Conservation (phyloP, 805 yeast genomes). For the Komagataella pseudopastoris region DNA sequence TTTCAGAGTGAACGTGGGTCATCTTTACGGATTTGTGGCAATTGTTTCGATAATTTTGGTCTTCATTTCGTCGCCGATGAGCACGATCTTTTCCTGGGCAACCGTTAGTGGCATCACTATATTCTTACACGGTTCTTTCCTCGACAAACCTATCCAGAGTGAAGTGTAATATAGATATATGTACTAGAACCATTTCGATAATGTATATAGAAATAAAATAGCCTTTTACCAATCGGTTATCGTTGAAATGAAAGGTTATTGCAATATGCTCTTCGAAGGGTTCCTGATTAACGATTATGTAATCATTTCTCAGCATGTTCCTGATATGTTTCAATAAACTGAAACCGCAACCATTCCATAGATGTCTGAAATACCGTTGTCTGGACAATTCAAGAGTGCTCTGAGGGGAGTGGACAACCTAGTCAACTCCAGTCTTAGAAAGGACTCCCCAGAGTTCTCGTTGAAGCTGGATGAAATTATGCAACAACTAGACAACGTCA, state of each 20-base stretch:
- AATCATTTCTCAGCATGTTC: background rate
- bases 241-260: background rate
- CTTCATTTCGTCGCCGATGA: constrained; percentile 77
- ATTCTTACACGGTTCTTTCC: constrained; percentile 73
- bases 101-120: constrained; percentile 75
- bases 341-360: background rate
- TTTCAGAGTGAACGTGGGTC: constrained; percentile 60
- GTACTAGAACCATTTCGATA: background rate
- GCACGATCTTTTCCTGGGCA: constrained; percentile 83
- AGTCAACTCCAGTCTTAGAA: constrained; percentile 7
- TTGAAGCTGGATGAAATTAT: constrained; percentile 20
- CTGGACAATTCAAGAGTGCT: constrained; percentile 7
- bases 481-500: constrained; percentile 29
- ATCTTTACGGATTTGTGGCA: constrained; percentile 72
- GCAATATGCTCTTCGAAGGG: too few relatives aligned
- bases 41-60: constrained; percentile 30
- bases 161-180: constrained; percentile 2
- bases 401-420: constrained; percentile 4
- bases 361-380: constrained; percentile 4
- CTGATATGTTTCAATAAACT: background rate
- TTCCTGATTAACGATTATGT: background rate
- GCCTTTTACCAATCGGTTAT: background rate
- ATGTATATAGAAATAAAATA: background rate
- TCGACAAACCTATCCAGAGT: constrained; percentile 92
- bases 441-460: constrained; percentile 19